Percentiles rank a stretch among this genome's conserved stretches.
These are phyloP conservation scores for Hyaloscypha bicolor DNA, from an alignment of 495 filamentous ascomycete genomes.

Conservation along the genomic window DNA sequence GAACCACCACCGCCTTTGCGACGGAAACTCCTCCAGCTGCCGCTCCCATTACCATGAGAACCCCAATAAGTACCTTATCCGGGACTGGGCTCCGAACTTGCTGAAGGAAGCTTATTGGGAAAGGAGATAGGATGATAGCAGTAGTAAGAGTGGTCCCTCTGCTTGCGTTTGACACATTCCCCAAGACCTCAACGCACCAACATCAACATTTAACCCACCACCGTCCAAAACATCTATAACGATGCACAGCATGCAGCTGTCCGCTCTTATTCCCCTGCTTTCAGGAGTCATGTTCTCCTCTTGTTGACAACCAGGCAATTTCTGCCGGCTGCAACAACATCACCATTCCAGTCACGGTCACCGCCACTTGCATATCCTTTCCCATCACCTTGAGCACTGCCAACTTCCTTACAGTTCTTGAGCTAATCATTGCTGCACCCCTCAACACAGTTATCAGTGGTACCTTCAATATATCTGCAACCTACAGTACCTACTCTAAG, in stretches of 20 bases:
- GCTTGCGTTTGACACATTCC: slow-evolving; percentile 33
- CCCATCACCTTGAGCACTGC: slow-evolving; percentile 27
- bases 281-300: background rate
- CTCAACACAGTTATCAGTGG: slow-evolving; percentile 37
- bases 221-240: no score
- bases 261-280: background rate
- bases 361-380: slow-evolving; percentile 35
- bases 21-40: slow-evolving; percentile 35
- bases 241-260: no score
- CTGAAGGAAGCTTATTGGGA: slow-evolving; percentile 39
- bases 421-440: slow-evolving; percentile 35
- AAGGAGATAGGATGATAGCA: slow-evolving; percentile 35
- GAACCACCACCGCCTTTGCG: slow-evolving; percentile 26
- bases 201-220: no score
- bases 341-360: slow-evolving; percentile 38
- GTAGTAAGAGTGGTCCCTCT: slow-evolving; percentile 34
- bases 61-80: slow-evolving; percentile 34
- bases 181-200: no score
- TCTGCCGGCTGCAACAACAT: slow-evolving; percentile 25
- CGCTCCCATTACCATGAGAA: slow-evolving; percentile 39
- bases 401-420: slow-evolving; percentile 32
- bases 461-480: slow-evolving; percentile 47
- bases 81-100: slow-evolving; percentile 35
- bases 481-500: slow-evolving; percentile 43
- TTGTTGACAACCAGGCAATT: background rate